Percentiles rank a stretch among this genome's conserved stretches.
Evolutionary conservation across 2,329 filamentous ascomycete genomes (phyloP).

Genomic region (Ilyonectria robusta): DNA sequence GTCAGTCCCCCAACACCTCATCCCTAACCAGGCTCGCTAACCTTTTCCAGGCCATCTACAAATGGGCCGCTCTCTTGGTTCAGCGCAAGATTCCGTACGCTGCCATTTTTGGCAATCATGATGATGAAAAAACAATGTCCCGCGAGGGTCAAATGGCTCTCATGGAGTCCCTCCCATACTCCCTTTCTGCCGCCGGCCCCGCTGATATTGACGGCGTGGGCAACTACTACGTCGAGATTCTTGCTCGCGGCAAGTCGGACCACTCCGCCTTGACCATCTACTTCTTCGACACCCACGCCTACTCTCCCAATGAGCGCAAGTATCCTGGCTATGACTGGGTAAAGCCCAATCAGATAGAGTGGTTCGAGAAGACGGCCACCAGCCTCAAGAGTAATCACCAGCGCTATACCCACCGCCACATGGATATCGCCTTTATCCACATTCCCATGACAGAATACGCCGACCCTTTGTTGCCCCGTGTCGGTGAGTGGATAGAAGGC

Average conservation of each 20-base stretch:
- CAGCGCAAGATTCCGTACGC: slow-evolving; percentile 93
- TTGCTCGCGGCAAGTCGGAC: slow-evolving; percentile 82
- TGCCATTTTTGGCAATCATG: slow-evolving; percentile 97
- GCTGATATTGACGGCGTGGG: slow-evolving; percentile 89
- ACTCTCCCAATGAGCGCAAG: slow-evolving; percentile 89
- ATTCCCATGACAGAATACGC: slow-evolving; percentile 94
- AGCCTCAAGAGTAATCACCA: slow-evolving; percentile 82
- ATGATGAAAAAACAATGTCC: slow-evolving; percentile 88
- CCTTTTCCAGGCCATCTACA: slow-evolving; percentile 82
- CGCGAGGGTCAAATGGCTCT: slow-evolving; percentile 87
- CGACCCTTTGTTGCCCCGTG: slow-evolving; percentile 68
- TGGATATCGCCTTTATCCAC: slow-evolving; percentile 97
- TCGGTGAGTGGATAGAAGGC: slow-evolving; percentile 83
- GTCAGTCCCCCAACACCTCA: slow-evolving; percentile 58
- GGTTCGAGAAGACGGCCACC: slow-evolving; percentile 87
- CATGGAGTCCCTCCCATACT: slow-evolving; percentile 89
- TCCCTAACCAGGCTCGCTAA: slow-evolving; percentile 29
- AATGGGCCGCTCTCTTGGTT: slow-evolving; percentile 87
- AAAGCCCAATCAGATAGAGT: slow-evolving; percentile 92
- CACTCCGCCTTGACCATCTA: slow-evolving; percentile 97
- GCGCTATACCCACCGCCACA: slow-evolving; percentile 91
- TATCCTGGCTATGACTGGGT: slow-evolving; percentile 98
- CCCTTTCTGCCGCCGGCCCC: slow-evolving; percentile 87
- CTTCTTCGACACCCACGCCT: slow-evolving; percentile 92
- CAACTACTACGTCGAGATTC: slow-evolving; percentile 94